Conservation (phyloP, 345 rosid genomes). For the Mangifera indica region DNA sequence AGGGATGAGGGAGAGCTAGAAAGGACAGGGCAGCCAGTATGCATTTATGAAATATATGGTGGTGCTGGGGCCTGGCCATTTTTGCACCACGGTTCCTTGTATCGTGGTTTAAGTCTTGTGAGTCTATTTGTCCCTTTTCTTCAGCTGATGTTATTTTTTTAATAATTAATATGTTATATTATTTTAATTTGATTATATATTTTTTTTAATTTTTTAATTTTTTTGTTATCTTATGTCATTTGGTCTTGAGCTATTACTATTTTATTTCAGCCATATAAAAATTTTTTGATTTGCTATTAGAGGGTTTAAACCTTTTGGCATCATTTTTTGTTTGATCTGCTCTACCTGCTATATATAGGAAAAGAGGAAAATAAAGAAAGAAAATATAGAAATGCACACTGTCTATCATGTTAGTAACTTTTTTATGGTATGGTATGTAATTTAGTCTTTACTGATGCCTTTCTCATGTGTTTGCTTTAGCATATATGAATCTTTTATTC, state of each 20-base stretch:
- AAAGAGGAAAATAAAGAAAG: neutral
- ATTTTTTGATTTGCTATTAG: neutral
- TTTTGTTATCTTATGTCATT: too few relatives aligned
- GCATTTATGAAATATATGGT: constrained; percentile 86
- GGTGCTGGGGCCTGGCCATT: constrained; percentile 96
- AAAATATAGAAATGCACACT: neutral
- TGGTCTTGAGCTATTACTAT: neutral
- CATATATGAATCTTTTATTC: neutral
- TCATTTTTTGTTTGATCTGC: neutral
- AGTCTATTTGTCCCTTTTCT: constrained; percentile 39
- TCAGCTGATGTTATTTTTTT: constrained; percentile 9
- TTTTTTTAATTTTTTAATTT: too few relatives aligned
- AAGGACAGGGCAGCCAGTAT: constrained; percentile 90
- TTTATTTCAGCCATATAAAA: neutral
- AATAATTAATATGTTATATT: neutral
- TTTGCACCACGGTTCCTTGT: constrained; percentile 92
- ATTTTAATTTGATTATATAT: too few relatives aligned
- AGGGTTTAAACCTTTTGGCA: neutral
- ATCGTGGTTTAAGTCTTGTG: constrained; percentile 95
- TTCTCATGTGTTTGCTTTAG: neutral
- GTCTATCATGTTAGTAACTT: neutral
- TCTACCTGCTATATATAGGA: neutral
- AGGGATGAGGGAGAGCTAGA: constrained; percentile 99
- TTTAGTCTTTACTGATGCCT: constrained; percentile 6
- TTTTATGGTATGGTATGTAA: neutral